Evolutionary conservation across 345 rosid species (phyloP), one percentile per base, ranked within the genome.

Genomic region (thale cress (Arabidopsis thaliana)): DNA sequence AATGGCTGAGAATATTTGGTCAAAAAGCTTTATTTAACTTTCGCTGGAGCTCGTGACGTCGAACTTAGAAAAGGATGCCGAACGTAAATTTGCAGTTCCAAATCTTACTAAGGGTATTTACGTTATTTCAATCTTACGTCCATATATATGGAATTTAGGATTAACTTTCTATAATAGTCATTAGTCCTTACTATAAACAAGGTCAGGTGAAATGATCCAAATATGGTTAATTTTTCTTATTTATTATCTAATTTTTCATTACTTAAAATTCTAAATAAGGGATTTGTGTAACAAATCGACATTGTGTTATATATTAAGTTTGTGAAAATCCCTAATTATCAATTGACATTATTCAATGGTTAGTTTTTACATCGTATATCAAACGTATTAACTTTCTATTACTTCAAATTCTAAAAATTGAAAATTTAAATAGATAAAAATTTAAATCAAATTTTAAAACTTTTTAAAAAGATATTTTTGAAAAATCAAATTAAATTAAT

Each of bases 1-100:
- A 52, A 24, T 53, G 79, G 75, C 79, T 76, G 33, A 42, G 33
- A 61, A 42, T 40, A 49, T 67, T 6, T 33, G 38, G 60, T 67
- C 33, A 75, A 58, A 36, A 10, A 16, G 55, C 49, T 76, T 25
- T 1, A 49, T 13, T 50, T 50, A 50, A 44, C 38, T 36, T 36
- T 36, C 10, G 38, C 38, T 28, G 32, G 32, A 28, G 32, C 38
- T 36, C 38, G 38, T 36, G 38, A 36, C 8, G 38, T 7, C 38
- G 38, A 36, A 6, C 38, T 7, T 36, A 36, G 0, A 36, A 36
- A 7, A n/a, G 3, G 48, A 44, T 0, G 48, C 4, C 48, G 16
- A 44, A 2, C 16, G 16, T 44, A 44, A 44, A 44, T 44, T 44
- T 44, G 20, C 20, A 44, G 48, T 42, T 13, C 46, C n/a, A 42